Evolutionary conservation across 306 rosid species (phyloP).

Genomic region (Echinosophora koreensis): DNA sequence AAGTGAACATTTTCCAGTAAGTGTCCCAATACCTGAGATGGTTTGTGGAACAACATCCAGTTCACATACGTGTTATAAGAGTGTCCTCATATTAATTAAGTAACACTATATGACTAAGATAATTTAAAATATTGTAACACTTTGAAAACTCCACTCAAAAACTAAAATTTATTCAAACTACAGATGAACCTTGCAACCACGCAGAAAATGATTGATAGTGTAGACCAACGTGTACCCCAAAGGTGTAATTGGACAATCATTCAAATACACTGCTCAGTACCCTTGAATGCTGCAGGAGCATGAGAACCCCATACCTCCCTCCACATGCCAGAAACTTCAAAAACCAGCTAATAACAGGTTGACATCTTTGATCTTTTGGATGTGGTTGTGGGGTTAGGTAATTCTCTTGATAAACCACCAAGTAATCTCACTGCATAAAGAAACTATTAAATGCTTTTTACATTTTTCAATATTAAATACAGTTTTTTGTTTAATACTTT

Average conservation of each 20-base stretch:
- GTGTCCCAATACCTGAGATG: slow-evolving; percentile 31
- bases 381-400: neutral
- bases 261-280: slow-evolving; percentile 27
- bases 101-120: slow-evolving; percentile 17
- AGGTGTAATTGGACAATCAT: slow-evolving; percentile 13
- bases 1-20: neutral
- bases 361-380: slow-evolving; percentile 7
- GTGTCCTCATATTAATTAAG: slow-evolving; percentile 42
- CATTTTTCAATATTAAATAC: no score
- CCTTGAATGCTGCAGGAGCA: neutral
- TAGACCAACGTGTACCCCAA: slow-evolving; percentile 1
- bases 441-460: no score
- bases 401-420: neutral
- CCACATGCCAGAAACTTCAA: slow-evolving; percentile 36
- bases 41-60: slow-evolving; percentile 1
- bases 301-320: slow-evolving; percentile 19
- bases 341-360: neutral
- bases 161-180: slow-evolving; percentile 13
- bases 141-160: slow-evolving; percentile 35
- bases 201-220: slow-evolving; percentile 43
- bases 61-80: slow-evolving; percentile 35
- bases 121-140: slow-evolving; percentile 18
- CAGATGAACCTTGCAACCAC: slow-evolving; percentile 36
- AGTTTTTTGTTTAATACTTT: no score
- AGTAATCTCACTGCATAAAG: no score